These are phyloP conservation scores for Lomentospora prolificans DNA, from an alignment of 2,329 filamentous ascomycete species.

Conservation along the genomic window DNA sequence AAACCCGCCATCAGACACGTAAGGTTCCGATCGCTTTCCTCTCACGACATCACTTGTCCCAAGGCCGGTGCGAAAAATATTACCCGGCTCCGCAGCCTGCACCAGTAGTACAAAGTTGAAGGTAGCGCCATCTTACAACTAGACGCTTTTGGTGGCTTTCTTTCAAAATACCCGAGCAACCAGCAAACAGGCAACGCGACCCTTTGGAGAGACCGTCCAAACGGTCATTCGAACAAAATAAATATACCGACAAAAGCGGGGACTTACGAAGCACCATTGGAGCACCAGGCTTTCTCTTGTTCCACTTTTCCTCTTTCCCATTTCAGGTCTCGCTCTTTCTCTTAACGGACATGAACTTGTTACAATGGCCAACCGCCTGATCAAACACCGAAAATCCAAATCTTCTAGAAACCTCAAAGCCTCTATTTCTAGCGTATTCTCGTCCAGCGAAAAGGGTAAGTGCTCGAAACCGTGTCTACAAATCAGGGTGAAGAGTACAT, in stretches of 20 bases:
- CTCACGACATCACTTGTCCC: too few species aligned
- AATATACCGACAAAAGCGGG: not conserved
- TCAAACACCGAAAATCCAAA: constrained; percentile 7
- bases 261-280: too few species aligned
- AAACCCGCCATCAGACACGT: not conserved
- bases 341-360: not conserved
- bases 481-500: not conserved
- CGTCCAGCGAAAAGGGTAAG: not conserved
- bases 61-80: too few species aligned
- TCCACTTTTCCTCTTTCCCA: not conserved
- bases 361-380: constrained; percentile 6
- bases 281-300: too few species aligned
- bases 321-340: too few species aligned
- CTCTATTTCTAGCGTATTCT: not conserved
- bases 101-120: not conserved
- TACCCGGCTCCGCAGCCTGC: not conserved
- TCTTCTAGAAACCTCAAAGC: constrained; percentile 1
- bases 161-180: constrained; percentile 3
- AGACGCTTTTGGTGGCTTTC: too few species aligned
- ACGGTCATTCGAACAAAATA: not conserved
- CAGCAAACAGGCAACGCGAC: not conserved
- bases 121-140: too few species aligned
- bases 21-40: not conserved
- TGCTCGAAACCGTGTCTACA: not conserved
- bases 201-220: not conserved